Percentiles rank a stretch among this genome's conserved stretches.
These are phyloP conservation scores for Saprolegnia diclina DNA, from an alignment of 352 stramenopile species.

Conservation along the genomic window DNA sequence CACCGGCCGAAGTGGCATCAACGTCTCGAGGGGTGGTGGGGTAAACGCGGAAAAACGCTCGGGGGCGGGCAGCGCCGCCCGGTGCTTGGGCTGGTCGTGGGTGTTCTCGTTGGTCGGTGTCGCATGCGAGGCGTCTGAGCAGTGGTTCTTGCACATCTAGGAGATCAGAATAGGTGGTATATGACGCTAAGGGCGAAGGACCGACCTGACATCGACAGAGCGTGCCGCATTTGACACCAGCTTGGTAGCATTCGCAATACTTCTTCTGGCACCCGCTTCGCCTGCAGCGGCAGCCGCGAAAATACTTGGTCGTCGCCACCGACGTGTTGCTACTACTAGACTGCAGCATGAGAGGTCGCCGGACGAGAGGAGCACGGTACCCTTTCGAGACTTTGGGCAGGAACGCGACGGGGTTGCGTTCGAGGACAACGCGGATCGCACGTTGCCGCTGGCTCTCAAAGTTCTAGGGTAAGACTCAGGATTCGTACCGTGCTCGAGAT, in stretches of 20 bases:
- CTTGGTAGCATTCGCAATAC: slow-evolving; percentile 96
- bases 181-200: neutral
- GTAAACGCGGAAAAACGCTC: neutral
- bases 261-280: slow-evolving; percentile 97
- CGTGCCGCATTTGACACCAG: slow-evolving; percentile 69
- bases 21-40: neutral
- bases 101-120: neutral
- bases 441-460: slow-evolving; percentile 49
- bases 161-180: neutral
- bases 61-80: neutral
- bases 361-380: neutral
- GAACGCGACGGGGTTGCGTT: slow-evolving; percentile 92
- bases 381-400: slow-evolving; percentile 88
- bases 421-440: slow-evolving; percentile 85
- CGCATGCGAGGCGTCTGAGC: neutral
- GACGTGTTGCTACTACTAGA: slow-evolving; percentile 11
- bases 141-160: slow-evolving; percentile 27
- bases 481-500: neutral
- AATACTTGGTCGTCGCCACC: slow-evolving; percentile 61
- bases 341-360: neutral
- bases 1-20: neutral
- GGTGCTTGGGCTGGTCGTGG: slow-evolving; percentile 2
- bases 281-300: slow-evolving; percentile 93
- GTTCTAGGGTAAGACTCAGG: neutral
- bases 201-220: slow-evolving; percentile 75